Evolutionary conservation across 306 rosid genomes (phyloP).

Genomic region (Rosa persica): DNA sequence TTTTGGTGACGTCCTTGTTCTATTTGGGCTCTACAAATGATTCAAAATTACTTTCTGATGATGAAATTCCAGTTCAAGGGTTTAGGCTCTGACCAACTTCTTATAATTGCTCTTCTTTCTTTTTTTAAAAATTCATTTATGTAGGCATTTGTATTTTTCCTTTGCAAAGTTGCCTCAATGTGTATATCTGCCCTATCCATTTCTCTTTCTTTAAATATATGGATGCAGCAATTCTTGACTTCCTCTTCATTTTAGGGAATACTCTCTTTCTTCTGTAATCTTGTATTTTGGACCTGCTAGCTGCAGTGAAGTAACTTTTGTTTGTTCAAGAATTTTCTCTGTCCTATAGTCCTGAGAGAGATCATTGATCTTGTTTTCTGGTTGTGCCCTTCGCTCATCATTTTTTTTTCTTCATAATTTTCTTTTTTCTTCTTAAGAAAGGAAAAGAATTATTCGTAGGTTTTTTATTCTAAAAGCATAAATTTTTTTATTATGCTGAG

Average conservation of each 20-base stretch:
- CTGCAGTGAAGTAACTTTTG: background rate
- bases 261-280: background rate
- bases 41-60: background rate
- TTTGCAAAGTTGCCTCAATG: background rate
- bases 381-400: background rate
- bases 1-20: background rate
- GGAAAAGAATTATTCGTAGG: background rate
- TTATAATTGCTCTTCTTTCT: background rate
- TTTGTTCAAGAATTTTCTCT: background rate
- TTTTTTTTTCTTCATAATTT: background rate
- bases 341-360: background rate
- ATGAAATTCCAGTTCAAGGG: background rate
- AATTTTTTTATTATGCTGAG: background rate
- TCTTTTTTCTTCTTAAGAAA: background rate
- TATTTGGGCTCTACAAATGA: background rate
- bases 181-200: background rate
- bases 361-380: background rate
- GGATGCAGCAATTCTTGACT: background rate
- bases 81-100: background rate
- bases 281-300: background rate
- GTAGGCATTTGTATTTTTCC: background rate
- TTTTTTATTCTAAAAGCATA: background rate
- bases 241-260: background rate
- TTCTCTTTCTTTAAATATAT: background rate
- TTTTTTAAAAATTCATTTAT: background rate